Evolutionary conservation across 352 stramenopile genomes (phyloP).

Genomic region (Phytophthora tubulina): DNA sequence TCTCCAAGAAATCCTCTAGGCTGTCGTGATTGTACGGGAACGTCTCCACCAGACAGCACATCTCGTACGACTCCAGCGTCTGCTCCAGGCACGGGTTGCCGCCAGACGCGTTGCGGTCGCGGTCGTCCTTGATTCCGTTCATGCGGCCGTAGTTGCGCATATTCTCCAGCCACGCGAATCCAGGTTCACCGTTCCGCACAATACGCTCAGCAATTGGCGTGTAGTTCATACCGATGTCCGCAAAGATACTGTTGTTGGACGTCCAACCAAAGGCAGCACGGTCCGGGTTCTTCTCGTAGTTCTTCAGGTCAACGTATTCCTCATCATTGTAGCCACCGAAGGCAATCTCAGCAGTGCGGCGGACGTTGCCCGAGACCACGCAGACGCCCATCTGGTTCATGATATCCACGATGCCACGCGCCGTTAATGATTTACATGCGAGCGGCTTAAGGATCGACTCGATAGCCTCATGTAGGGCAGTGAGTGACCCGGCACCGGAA

Average conservation of each 20-base stretch:
- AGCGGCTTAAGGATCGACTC: conserved; percentile 62
- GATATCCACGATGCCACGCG: conserved; percentile 91
- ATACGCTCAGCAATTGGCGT: conserved; percentile 86
- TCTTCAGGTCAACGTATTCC: conserved; percentile 93
- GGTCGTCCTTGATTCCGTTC: conserved; percentile 83
- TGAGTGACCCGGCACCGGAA: conserved; percentile 81
- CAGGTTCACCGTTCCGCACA: conserved; percentile 90
- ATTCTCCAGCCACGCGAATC: conserved; percentile 96
- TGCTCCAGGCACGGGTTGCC: conserved; percentile 95
- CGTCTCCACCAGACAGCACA: conserved; percentile 96
- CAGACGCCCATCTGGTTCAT: conserved; percentile 94
- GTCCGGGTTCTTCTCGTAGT: conserved; percentile 92
- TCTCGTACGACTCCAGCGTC: conserved; percentile 93
- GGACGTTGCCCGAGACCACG: conserved; percentile 94
- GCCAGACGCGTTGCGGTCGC: conserved; percentile 83
- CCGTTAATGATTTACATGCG: conserved; percentile 62
- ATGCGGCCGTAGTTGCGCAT: conserved; percentile 93
- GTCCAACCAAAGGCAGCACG: conserved; percentile 92
- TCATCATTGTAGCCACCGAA: conserved; percentile 90
- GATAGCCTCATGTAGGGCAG: conserved; percentile 76
- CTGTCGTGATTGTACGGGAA: conserved; percentile 90
- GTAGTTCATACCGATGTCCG: conserved; percentile 94
- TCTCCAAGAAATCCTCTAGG: conserved; percentile 91
- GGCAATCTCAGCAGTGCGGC: conserved; percentile 94
- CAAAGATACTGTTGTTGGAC: conserved; percentile 96